These are phyloP conservation scores for Candida methanosorbosa DNA, from an alignment of 805 yeast genomes.

Conservation along the genomic window DNA sequence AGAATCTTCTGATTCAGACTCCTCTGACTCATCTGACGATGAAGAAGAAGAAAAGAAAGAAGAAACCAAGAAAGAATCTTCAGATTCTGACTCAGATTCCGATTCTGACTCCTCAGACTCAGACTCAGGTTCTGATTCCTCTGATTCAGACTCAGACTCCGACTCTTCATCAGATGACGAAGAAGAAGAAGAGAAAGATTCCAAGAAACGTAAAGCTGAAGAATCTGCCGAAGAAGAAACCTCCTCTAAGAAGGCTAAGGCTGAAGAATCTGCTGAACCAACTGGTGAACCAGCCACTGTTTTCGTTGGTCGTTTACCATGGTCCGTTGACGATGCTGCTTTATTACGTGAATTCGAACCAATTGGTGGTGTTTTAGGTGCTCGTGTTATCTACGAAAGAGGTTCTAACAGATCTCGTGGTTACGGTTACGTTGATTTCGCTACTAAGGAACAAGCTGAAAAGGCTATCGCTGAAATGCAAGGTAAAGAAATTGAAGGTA, in stretches of 20 bases:
- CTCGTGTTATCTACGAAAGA: constrained; percentile 92
- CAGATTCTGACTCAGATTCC: constrained; percentile 23
- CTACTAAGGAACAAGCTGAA: constrained; percentile 66
- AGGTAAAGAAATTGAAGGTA: constrained; percentile 94
- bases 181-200: constrained; percentile 7
- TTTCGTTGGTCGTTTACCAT: constrained; percentile 94
- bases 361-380: constrained; percentile 71
- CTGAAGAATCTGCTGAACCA: constrained; percentile 29
- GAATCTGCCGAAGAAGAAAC: constrained; percentile 30
- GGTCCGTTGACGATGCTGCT: constrained; percentile 97
- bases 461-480: constrained; percentile 79
- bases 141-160: constrained; percentile 12
- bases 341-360: constrained; percentile 78
- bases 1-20: constrained; percentile 14
- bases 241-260: constrained; percentile 41
- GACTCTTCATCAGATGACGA: constrained; percentile 12
- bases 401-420: constrained; percentile 92
- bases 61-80: constrained; percentile 16
- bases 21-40: constrained; percentile 14
- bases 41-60: constrained; percentile 12
- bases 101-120: constrained; percentile 12
- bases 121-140: constrained; percentile 17
- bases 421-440: constrained; percentile 96
- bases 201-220: constrained; percentile 35
- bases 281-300: constrained; percentile 75